These are phyloP conservation scores for Xylaria sp. DNA, from an alignment of 495 filamentous ascomycete species.

Conservation along the genomic window DNA sequence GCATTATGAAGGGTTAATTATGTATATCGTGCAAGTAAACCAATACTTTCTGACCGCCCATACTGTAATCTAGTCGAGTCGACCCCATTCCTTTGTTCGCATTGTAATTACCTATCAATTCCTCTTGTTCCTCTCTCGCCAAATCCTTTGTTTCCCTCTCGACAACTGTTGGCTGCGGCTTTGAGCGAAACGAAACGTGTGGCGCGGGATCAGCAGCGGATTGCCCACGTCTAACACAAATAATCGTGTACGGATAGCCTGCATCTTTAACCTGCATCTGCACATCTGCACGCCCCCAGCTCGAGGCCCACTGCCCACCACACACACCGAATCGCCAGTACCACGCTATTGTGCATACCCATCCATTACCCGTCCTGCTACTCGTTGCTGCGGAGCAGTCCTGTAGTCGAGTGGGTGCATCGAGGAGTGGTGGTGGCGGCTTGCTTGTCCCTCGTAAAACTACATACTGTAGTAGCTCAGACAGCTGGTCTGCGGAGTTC, in stretches of 20 bases:
- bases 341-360: not conserved
- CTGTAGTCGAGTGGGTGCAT: not conserved
- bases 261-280: constrained; percentile 21
- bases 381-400: constrained; percentile 20
- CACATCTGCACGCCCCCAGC: constrained; percentile 10
- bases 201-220: constrained; percentile 22
- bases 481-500: constrained; percentile 17
- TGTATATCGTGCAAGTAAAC: not conserved
- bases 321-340: constrained; percentile 16
- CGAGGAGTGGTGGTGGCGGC: constrained; percentile 12
- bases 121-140: not conserved
- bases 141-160: not conserved
- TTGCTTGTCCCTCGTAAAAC: constrained; percentile 15
- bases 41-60: constrained; percentile 6
- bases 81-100: constrained; percentile 12
- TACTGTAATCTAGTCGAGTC: not conserved
- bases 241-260: constrained; percentile 18
- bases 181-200: constrained; percentile 24
- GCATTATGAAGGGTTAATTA: constrained; percentile 18
- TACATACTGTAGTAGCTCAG: no score
- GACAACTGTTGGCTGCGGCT: not conserved
- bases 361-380: constrained; percentile 5
- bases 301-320: constrained; percentile 9
- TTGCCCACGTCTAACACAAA: constrained; percentile 6
- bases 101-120: not conserved